Evolutionary conservation across 306 rosid genomes (phyloP), one percentile per base, ranked within the genome.

Genomic region (Dryas alaskensis): DNA sequence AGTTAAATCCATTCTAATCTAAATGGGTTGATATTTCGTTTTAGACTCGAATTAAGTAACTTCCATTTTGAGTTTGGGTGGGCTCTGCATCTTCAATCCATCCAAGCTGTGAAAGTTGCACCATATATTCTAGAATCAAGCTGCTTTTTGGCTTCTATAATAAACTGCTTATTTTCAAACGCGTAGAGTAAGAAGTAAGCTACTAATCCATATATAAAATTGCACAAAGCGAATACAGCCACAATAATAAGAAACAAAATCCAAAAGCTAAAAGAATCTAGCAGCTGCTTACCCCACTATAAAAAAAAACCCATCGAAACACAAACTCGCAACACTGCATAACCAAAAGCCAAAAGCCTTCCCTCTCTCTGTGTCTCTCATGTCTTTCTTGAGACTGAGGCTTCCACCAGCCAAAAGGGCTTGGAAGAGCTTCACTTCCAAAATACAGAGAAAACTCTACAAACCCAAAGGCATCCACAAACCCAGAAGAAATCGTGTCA

Each of bases 371-470:
- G 37, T 31, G 37, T 31, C 12, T 45, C 61, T 74, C 75, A 90
- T 88, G 89, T 82, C 89, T 57, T 88, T 74, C 73, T 70, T 85
- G 37, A 81, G 81, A 12, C 73, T 86, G 55, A 83, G 82, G 72
- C 78, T 88, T 78, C 89, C 82, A 69, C 89, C 78, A 17, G 85
- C 90, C 27, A 72, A 62, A 75, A 91, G 78, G 72, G 84, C 82
- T 17, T 91, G 97, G 97, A 91, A 85, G 73, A 82, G 82, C 73
- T 43, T 91, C 79, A 75, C 92, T 61, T 85, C 87, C 49, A 87
- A 76, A 69, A 68, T 91, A 27, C 83, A 83, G 42, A 74, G 73
- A 12, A 85, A 86, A 72, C 86, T 90, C 66, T 87, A 80, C 16
- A 90, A 58, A 44, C 82, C 86, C 44, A 91, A 77, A 81, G 55